Conservation (phyloP, 2,329 filamentous ascomycete genomes). For the Coniochaeta sp. region DNA sequence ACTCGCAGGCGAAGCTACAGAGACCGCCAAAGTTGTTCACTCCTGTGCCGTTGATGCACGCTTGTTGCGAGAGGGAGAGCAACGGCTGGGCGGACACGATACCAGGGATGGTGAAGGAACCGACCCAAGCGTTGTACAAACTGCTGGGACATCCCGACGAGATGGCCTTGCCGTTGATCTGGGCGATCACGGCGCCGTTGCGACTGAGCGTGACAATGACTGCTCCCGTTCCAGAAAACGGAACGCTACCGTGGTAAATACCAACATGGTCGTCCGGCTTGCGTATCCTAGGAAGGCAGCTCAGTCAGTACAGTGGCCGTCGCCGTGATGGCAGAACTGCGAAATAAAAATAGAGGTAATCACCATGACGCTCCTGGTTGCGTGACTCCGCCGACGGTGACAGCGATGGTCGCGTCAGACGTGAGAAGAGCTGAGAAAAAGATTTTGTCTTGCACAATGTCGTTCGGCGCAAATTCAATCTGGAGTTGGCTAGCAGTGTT, state of each 20-base stretch:
- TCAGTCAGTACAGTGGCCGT: constrained; percentile 17
- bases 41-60: constrained; percentile 16
- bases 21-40: constrained; percentile 11
- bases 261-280: constrained; percentile 12
- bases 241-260: not conserved
- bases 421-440: constrained; percentile 25
- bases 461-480: constrained; percentile 11
- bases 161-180: not conserved
- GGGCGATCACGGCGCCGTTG: not conserved
- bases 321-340: constrained; percentile 27
- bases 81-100: not conserved
- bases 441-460: constrained; percentile 14
- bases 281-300: too few relatives aligned
- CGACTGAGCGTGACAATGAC: constrained; percentile 13
- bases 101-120: constrained; percentile 8
- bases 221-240: not conserved
- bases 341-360: too few relatives aligned
- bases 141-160: constrained; percentile 9
- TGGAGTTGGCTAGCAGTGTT: constrained; percentile 20
- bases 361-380: constrained; percentile 18
- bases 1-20: constrained; percentile 18
- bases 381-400: constrained; percentile 21
- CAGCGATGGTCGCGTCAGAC: constrained; percentile 17
- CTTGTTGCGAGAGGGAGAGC: not conserved
- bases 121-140: constrained; percentile 29